Conservation (phyloP, 805 yeast genomes). For the Kazachstania bromeliacearum region DNA sequence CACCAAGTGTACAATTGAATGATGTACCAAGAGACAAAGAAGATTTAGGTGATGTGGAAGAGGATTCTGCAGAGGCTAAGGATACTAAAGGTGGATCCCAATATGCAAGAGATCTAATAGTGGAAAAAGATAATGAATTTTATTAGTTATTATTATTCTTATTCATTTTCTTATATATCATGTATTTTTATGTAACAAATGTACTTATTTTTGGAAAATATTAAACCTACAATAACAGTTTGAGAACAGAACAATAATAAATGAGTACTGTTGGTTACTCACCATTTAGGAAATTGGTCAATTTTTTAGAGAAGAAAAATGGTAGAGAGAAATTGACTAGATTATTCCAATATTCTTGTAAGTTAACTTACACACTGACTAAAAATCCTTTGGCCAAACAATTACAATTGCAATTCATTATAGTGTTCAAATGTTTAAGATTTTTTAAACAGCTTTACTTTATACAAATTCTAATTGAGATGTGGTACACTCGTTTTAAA, state of each 20-base stretch:
- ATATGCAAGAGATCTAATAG: constrained; percentile 64
- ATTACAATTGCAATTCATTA: constrained; percentile 1
- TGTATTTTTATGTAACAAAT: background rate
- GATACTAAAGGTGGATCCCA: constrained; percentile 91
- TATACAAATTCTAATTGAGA: background rate
- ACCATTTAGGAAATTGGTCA: background rate
- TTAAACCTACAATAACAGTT: background rate
- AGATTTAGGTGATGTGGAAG: constrained; percentile 78
- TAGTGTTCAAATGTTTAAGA: constrained; percentile 1
- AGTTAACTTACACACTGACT: background rate
- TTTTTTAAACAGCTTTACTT: background rate
- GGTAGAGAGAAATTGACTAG: constrained; percentile 5
- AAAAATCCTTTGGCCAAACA: background rate
- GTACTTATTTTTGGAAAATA: background rate
- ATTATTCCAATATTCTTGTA: constrained; percentile 1
- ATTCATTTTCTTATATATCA: background rate
- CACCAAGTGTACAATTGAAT: constrained; percentile 94
- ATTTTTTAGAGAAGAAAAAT: background rate
- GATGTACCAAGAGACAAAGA: constrained; percentile 84
- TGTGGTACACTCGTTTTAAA: background rate
- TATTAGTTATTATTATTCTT: constrained; percentile 28
- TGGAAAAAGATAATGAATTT: constrained; percentile 69
- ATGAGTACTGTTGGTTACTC: background rate
- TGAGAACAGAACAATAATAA: background rate
- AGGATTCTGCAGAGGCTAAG: constrained; percentile 66